Evolutionary conservation across 352 stramenopile genomes (phyloP), one percentile per base, ranked within the genome.

Genomic region (Phytophthora crassamura): DNA sequence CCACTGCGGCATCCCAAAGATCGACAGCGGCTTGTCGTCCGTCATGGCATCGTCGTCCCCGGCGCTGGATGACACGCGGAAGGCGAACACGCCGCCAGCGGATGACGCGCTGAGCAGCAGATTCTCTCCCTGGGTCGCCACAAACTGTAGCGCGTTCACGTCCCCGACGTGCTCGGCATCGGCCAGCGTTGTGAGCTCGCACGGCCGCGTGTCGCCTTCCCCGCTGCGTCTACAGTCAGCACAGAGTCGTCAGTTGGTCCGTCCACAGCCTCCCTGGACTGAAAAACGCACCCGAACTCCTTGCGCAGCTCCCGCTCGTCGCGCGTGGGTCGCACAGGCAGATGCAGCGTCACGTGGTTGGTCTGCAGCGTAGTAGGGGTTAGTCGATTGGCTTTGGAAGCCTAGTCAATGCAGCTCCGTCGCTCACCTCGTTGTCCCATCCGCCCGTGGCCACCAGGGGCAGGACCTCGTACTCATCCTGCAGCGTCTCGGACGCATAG

Each of bases 31-130:
- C 16, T 61, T 64, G 33, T 3, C 43, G 28, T 67, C 50, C 10
- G 32, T 36, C 64, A 72, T 75, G 7, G 40, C 20, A 14, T 59
- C 62, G 12, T 68, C 64, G 42, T 63, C 53, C 25, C 34, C 49
- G 45, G 51, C n/a, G 40, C 42, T 47, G 25, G 69, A 72, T 50
- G 53, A 61, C 47, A 90, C 72, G 22, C 73, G 60, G 41, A 71
- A 86, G 36, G 72, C 77, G 41, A 77, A 66, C 34, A 93, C 58
- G 42, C 70, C 78, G 52, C 84, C 82, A 0, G 48, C 67, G 9
- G 84, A 89, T 9, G 80, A 89, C 46, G 84, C 84, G 16, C 71
- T 86, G 43, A 90, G 69, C 36, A 93, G 69, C 42, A 90, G 48
- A 11, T 87, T 88, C 46, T 84, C 72, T 36, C 59, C 74, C 30